Evolutionary conservation across 352 stramenopile genomes (phyloP).

Genomic region (Globisporangium canariense): DNA sequence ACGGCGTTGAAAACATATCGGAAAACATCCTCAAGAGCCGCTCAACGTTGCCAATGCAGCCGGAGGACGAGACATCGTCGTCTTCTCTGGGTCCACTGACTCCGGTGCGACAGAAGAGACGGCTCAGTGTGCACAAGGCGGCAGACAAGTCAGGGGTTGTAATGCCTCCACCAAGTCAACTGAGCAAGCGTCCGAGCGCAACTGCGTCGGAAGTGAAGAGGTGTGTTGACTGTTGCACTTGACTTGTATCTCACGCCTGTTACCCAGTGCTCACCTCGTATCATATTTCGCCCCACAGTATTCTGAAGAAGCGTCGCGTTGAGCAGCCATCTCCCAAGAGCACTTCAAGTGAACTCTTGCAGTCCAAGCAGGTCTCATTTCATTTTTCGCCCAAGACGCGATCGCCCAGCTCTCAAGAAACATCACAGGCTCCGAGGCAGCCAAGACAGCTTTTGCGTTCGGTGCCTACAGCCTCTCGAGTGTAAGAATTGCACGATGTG

Average conservation of each 20-base stretch:
- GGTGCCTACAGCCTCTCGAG: slow-evolving; percentile 24
- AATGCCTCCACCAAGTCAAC: slow-evolving; percentile 1
- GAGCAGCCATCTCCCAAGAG: slow-evolving; percentile 10
- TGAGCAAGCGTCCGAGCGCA: slow-evolving; percentile 11
- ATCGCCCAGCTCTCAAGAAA: slow-evolving; percentile 1
- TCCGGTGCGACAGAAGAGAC: slow-evolving; percentile 25
- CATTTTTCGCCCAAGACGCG: slow-evolving; percentile 24
- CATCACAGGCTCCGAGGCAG: slow-evolving; percentile 22
- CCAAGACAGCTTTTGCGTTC: slow-evolving; percentile 26
- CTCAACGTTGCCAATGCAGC: slow-evolving; percentile 25
- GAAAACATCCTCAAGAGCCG: slow-evolving; percentile 70
- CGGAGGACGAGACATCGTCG: slow-evolving; percentile 25
- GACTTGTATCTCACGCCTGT: not conserved
- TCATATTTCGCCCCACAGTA: slow-evolving; percentile 27
- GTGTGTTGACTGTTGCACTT: slow-evolving; percentile 3
- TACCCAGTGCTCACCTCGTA: slow-evolving; percentile 16
- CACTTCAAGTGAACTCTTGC: slow-evolving; percentile 4
- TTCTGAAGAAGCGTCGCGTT: slow-evolving; percentile 62
- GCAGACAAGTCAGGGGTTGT: slow-evolving; percentile 2
- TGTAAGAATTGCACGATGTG: slow-evolving; percentile 26
- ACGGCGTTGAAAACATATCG: slow-evolving; percentile 72
- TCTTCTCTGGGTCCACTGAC: slow-evolving; percentile 18
- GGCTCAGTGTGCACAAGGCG: slow-evolving; percentile 20
- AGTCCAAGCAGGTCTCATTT: slow-evolving; percentile 71
- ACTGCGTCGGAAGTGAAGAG: slow-evolving; percentile 20